Base-by-base conservation (phyloP, 495 filamentous ascomycete species). In the Penicillium pancosmium region DNA sequence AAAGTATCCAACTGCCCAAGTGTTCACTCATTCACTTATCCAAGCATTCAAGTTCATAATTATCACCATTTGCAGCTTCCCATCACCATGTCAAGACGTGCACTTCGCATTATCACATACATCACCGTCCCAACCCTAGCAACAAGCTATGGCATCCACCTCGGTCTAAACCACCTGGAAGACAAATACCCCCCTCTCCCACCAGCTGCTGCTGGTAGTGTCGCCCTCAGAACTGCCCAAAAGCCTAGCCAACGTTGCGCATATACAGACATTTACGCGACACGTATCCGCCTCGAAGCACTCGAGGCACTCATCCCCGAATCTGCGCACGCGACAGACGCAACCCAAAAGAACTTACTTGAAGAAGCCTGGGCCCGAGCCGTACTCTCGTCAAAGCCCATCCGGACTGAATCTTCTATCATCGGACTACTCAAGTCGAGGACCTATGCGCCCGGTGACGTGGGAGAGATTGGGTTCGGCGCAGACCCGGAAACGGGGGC, bases 191-290 rank as follows among this genome's bases (percentile, higher is more conserved):
- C 72, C n/a, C 51, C 59, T 18, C 58, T 59, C 5, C 57, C 56
- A 2, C 56, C 52, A 34, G 23, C 58, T 44, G 56, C 67, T 1
- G 56, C 67, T 1, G 63, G 53, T 18, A 76, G 70, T 56, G 31
- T 18, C 13, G 56, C 60, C 0, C 48, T 74, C 0, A 54, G 50
- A 47, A 65, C 57, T 5, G 65, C 70, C 3, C 5, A 8, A 1
- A 52, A 54, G 6, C 62, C 66, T 16, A 68, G 52, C 0, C 68
- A 73, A 25, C 67, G 54, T 48, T 67, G 60, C 55, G 55, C 70
- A 23, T 65, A 72, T n/a, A 58, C 66, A n/a, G 68, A 76, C n/a
- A 56, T 72, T 52, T 74, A 68, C 57, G 55, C 68, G 0, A 68
- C 73, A 3, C 65, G 66, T 1, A 57, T 76, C 13, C 71, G 68